Evolutionary conservation across 106 monocot species (phyloP), one percentile per base, ranked within the genome.

Genomic region (Allium fistulosum): DNA sequence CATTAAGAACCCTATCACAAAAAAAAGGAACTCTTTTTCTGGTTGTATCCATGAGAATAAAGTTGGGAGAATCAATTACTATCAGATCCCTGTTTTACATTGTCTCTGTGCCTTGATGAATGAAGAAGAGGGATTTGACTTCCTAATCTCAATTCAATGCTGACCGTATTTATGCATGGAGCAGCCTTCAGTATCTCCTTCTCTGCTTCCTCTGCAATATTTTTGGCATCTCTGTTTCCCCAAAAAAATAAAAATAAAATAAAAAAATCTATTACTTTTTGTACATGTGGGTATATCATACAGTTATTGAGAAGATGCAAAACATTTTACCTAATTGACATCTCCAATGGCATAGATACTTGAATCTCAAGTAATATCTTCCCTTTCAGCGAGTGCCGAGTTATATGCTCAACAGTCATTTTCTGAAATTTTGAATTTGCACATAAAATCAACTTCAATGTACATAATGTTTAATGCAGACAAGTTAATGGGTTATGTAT

Each of bases 121-220:
- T 37, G 37, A 37, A 37, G 37, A 37, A 37, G 37, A 1, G 37
- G 37, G 37, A 37, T 37, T 2, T 37, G 82, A 52, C 66, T 69
- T 1, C 95, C 85, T 72, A 96, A 74, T 49, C 83, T 75, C 37
- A 96, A 76, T 47, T 85, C 91, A 63, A 91, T 86, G 58, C 95
- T 91, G 4, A 88, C 91, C 71, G 84, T 71, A 75, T 73, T 76
- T 66, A 96, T 78, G 58, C 59, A 78, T 1, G 76, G 58, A 68
- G 78, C 75, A 64, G 83, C 81, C 58, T 77, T 79, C 60, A 86
- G 55, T 49, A 91, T 88, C 74, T 83, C 80, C 62, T 74, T 75
- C 71, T 91, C 88, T 53, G 88, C 88, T 73, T 80, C 81, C 46
- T 70, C 78, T 70, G 91, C 91, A n/a, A 86, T 62, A 10, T 78